These are phyloP conservation scores for Leccinum solheimii DNA, from an alignment of 1,284 basidiomycete genomes.

Conservation along the genomic window DNA sequence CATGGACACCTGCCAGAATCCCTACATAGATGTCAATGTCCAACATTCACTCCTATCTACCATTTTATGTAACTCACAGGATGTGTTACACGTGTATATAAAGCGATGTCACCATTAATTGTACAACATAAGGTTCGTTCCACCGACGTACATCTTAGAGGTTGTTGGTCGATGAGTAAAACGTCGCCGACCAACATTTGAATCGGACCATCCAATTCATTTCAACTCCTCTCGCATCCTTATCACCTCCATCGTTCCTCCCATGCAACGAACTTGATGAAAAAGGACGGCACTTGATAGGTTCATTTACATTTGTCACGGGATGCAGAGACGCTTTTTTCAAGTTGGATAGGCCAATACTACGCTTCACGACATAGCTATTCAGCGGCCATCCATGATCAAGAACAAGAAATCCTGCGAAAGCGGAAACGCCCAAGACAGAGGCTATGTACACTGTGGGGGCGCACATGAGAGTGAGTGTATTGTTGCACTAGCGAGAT, in stretches of 20 bases:
- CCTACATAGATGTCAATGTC: too few species aligned
- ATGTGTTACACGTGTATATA: too few species aligned
- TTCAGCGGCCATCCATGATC: constrained; percentile 76
- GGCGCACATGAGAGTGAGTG: too few species aligned
- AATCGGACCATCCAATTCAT: constrained; percentile 60
- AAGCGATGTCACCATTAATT: too few species aligned
- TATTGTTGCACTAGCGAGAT: too few species aligned
- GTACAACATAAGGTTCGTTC: too few species aligned
- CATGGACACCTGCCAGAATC: too few species aligned
- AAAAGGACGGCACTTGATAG: constrained; percentile 74
- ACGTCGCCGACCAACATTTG: constrained; percentile 45
- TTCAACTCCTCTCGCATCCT: constrained; percentile 61
- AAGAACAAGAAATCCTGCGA: constrained; percentile 83
- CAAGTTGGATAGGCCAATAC: constrained; percentile 53
- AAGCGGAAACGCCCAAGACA: constrained; percentile 79
- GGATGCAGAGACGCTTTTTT: constrained; percentile 70
- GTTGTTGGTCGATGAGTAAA: too few species aligned
- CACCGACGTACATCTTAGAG: too few species aligned
- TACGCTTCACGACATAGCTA: constrained; percentile 59
- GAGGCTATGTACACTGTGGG: constrained; percentile 39
- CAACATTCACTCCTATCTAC: too few species aligned
- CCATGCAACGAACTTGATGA: constrained; percentile 89
- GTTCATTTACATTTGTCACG: constrained; percentile 79
- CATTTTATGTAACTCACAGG: too few species aligned
- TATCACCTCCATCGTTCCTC: constrained; percentile 69